Evolutionary conservation across 2,329 filamentous ascomycete species (phyloP).

Genomic region (Scedosporium boydii): DNA sequence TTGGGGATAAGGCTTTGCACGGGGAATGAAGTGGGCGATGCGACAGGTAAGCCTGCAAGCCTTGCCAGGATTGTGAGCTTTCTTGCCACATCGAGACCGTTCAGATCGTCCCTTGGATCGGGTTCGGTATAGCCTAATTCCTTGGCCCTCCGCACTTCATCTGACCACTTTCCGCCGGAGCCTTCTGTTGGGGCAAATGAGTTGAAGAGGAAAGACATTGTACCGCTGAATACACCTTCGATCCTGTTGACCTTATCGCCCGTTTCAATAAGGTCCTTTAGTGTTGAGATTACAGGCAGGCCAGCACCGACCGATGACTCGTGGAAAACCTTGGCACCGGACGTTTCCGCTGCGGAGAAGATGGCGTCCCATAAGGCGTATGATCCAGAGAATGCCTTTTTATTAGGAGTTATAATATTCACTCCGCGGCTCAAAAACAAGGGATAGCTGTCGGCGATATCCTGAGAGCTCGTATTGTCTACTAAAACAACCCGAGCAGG

Average conservation of each 20-base stretch:
- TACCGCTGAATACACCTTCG: slow-evolving; percentile 95
- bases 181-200: slow-evolving; percentile 78
- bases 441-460: slow-evolving; percentile 76
- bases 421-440: slow-evolving; percentile 71
- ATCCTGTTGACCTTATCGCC: slow-evolving; percentile 87
- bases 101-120: slow-evolving; percentile 77
- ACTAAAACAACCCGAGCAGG: slow-evolving; percentile 75
- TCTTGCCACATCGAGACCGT: slow-evolving; percentile 83
- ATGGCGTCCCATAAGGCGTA: slow-evolving; percentile 81
- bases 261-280: slow-evolving; percentile 90
- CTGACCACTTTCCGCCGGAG: slow-evolving; percentile 74
- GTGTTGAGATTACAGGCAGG: slow-evolving; percentile 82
- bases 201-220: slow-evolving; percentile 98
- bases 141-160: slow-evolving; percentile 87
- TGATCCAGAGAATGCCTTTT: slow-evolving; percentile 88
- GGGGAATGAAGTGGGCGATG: slow-evolving; percentile 80
- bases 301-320: slow-evolving; percentile 92
- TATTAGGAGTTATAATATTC: slow-evolving; percentile 92
- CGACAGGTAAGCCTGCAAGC: slow-evolving; percentile 69
- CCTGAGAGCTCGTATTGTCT: slow-evolving; percentile 91
- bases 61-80: slow-evolving; percentile 93
- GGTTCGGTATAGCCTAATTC: slow-evolving; percentile 87
- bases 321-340: slow-evolving; percentile 81
- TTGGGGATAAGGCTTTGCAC: slow-evolving; percentile 89
- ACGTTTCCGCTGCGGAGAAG: slow-evolving; percentile 60